These are phyloP conservation scores for Ogataea sp. DNA, from an alignment of 805 yeast genomes.

Conservation along the genomic window DNA sequence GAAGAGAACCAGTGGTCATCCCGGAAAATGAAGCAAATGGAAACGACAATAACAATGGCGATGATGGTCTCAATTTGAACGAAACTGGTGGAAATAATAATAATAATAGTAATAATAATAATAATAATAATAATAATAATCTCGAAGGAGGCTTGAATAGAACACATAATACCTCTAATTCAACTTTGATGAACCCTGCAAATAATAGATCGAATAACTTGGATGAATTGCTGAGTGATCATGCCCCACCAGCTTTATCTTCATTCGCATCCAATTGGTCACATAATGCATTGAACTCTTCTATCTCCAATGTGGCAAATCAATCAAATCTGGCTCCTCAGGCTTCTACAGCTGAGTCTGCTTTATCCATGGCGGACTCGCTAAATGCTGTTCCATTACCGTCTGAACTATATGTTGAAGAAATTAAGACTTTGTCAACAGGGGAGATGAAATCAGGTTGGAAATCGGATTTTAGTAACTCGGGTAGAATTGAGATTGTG, in stretches of 20 bases:
- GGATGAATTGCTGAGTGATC: too few species aligned
- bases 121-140: too few species aligned
- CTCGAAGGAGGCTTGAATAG: neutral
- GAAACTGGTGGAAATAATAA: too few species aligned
- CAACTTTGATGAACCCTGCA: too few species aligned
- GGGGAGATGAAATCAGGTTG: conserved; percentile 89
- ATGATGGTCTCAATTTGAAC: neutral
- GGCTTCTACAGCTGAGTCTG: neutral
- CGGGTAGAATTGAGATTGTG: conserved; percentile 73
- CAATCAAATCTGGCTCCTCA: neutral
- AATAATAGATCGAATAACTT: too few species aligned
- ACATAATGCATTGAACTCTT: neutral
- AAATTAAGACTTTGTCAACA: conserved; percentile 59
- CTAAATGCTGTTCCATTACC: conserved; percentile 6
- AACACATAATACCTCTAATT: too few species aligned
- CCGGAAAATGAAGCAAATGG: neutral
- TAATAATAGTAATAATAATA: neutral
- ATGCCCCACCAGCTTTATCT: conserved; percentile 10
- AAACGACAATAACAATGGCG: neutral
- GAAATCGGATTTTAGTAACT: conserved; percentile 82
- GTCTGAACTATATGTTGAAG: conserved; percentile 50
- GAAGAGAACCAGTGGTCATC: neutral
- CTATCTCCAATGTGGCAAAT: too few species aligned
- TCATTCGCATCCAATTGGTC: conserved; percentile 24
- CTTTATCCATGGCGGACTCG: neutral